Conservation (phyloP, 371 early-diverging fungal genomes). For the Amoeboradix gromovi region DNA sequence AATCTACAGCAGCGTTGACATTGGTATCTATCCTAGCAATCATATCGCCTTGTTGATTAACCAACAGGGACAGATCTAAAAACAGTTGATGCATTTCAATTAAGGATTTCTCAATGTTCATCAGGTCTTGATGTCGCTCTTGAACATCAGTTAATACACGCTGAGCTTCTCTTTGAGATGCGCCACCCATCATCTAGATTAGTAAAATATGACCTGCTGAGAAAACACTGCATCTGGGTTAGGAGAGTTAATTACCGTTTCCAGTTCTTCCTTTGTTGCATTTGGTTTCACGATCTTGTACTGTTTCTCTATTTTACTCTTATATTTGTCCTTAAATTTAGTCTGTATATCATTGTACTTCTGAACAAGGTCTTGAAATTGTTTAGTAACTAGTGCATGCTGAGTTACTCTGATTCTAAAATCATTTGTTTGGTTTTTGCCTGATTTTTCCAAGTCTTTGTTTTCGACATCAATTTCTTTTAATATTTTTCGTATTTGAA, state of each 20-base stretch:
- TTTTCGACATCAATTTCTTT: background rate
- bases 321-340: background rate
- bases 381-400: background rate
- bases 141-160: slow-evolving; percentile 52
- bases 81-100: slow-evolving; percentile 60
- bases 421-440: background rate
- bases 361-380: background rate
- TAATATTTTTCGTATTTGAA: background rate
- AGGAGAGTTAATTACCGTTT: background rate
- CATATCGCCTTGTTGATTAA: slow-evolving; percentile 41
- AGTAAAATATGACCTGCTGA: slow-evolving; percentile 14
- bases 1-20: slow-evolving; percentile 24
- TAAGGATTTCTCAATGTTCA: slow-evolving; percentile 52
- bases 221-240: background rate
- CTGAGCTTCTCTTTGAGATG: slow-evolving; percentile 10
- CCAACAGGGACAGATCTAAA: slow-evolving; percentile 58
- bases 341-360: background rate
- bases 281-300: background rate
- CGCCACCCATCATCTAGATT: slow-evolving; percentile 20
- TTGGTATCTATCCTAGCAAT: slow-evolving; percentile 37
- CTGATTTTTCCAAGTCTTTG: background rate
- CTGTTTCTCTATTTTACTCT: background rate
- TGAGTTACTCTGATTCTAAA: background rate
- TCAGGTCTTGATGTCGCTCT: slow-evolving; percentile 53
- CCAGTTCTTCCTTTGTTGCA: background rate